Conservation (phyloP, 768 basidiomycete species). For the Rhodotorula kratochvilovae region DNA sequence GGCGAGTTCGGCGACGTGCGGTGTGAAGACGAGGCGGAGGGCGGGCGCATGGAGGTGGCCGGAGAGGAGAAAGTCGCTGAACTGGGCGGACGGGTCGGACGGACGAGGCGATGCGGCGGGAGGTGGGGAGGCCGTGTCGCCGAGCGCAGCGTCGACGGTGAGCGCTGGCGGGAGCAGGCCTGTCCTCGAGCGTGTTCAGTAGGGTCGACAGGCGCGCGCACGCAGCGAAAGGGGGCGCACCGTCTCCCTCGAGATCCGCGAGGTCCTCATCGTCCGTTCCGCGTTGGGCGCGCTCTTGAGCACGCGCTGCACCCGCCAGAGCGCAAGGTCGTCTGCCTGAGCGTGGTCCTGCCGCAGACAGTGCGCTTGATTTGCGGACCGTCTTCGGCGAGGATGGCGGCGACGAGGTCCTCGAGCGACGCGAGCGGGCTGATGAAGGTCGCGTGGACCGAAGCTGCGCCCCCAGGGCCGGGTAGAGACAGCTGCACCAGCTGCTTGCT, state of each 20-base stretch:
- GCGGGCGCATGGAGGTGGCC: constrained; percentile 63
- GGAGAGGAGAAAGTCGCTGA: constrained; percentile 67
- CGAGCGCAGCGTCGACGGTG: constrained; percentile 27
- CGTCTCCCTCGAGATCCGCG: constrained; percentile 59
- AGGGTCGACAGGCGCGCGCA: background rate
- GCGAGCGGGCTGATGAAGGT: constrained; percentile 16
- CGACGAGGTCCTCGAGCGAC: constrained; percentile 23
- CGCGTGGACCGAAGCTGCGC: constrained; percentile 10
- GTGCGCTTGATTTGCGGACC: constrained; percentile 25
- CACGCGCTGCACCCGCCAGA: constrained; percentile 38
- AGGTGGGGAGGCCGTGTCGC: constrained; percentile 52
- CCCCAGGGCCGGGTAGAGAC: constrained; percentile 18
- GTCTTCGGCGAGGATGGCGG: constrained; percentile 29
- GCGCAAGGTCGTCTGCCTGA: background rate
- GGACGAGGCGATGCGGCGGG: constrained; percentile 50
- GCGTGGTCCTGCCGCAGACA: constrained; percentile 3
- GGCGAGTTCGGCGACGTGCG: constrained; percentile 57
- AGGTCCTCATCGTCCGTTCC: constrained; percentile 61
- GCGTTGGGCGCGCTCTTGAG: constrained; percentile 39
- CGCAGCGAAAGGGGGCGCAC: background rate
- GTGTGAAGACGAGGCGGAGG: constrained; percentile 67
- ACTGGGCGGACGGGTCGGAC: constrained; percentile 48
- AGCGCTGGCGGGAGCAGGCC: constrained; percentile 11
- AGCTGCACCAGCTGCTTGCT: constrained; percentile 34
- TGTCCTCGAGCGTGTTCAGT: background rate